Percentiles rank a stretch among this genome's conserved stretches.
phyloP scores from a whole-genome alignment of 1,284 basidiomycete species.

The Athelia psychrophila region DNA sequence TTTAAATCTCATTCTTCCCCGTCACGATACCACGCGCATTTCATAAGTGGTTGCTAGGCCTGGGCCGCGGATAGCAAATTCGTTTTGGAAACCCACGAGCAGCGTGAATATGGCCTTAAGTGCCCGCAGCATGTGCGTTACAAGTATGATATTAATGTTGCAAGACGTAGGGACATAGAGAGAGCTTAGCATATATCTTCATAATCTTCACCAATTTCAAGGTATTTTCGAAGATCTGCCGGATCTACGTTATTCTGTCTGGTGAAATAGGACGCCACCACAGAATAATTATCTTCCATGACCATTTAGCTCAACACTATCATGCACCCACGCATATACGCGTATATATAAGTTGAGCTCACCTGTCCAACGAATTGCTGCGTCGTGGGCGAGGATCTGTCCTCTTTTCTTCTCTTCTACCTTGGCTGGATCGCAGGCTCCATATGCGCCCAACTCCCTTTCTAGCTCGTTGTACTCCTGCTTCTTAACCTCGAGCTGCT shows the following conservation, averaged over 20 bases:
- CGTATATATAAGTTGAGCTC: slow-evolving; percentile 17
- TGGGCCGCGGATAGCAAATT: too few species aligned
- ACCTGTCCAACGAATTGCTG: slow-evolving; percentile 86
- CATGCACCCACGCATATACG: neutral
- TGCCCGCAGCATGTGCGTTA: too few species aligned
- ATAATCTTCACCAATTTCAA: slow-evolving; percentile 69
- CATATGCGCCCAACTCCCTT: slow-evolving; percentile 70
- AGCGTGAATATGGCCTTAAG: too few species aligned
- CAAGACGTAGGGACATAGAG: neutral
- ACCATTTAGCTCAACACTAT: neutral
- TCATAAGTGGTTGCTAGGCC: too few species aligned
- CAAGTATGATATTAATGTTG: too few species aligned
- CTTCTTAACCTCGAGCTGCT: slow-evolving; percentile 46
- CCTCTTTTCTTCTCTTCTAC: slow-evolving; percentile 75
- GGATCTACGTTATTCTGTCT: slow-evolving; percentile 55
- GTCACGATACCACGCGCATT: too few species aligned
- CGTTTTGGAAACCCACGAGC: too few species aligned
- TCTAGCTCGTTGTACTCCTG: slow-evolving; percentile 58
- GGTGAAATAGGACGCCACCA: slow-evolving; percentile 62
- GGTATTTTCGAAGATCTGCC: slow-evolving; percentile 59
- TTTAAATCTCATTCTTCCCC: too few species aligned
- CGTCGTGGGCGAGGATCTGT: slow-evolving; percentile 72
- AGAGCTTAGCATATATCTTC: slow-evolving; percentile 61
- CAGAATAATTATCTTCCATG: slow-evolving; percentile 55
- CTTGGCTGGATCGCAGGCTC: slow-evolving; percentile 79